Evolutionary conservation across 1,139 yeast species (phyloP), one percentile per base, ranked within the genome.

Genomic region (Hansenula sp.): DNA sequence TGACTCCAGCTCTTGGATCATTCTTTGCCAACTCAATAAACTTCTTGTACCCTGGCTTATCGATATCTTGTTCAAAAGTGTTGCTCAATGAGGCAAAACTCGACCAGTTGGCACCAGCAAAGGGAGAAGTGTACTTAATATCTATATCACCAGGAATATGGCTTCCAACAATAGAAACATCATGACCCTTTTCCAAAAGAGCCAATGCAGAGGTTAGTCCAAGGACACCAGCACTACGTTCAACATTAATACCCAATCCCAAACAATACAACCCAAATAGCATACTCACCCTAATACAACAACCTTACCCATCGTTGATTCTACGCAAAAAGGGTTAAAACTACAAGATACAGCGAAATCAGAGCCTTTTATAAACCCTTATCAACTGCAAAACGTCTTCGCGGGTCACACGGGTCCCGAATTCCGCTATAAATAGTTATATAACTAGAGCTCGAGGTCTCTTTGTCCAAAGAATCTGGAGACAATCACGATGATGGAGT

Each of bases 31-130:
- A 51, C 24, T 57, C 44, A 42, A 64, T 60, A 52, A 80, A 76
- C 40, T 62, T 62, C 9, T 50, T 38, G 42, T 70, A 72, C 0
- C 85, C 78, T 0, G 81, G 67, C 41, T 71, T 60, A 37, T 61
- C 60, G 29, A 65, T 58, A 41, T 75, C 79, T 29, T 64, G 58
- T 16, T 55, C 53, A 24, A 75, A 77, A 7, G 55, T 48, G 1
- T 54, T 64, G 34, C 61, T 56, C 29, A 39, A 38, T 4, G 51
- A 36, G 2, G 86, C 86, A 45, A 70, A 72, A 12, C 88, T 84
- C 36, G 84, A 62, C 62, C 75, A 80, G 57, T 82, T 87, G 4
- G 88, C 89, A 1, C 89, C 89, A 1, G 87, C 85, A 77, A 83
- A 78, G 2, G 81, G 74, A 0, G 85, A 77, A 1, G 88, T 78